These are phyloP conservation scores for Fusarium annulatum DNA, from an alignment of 2,329 filamentous ascomycete genomes.

Conservation along the genomic window DNA sequence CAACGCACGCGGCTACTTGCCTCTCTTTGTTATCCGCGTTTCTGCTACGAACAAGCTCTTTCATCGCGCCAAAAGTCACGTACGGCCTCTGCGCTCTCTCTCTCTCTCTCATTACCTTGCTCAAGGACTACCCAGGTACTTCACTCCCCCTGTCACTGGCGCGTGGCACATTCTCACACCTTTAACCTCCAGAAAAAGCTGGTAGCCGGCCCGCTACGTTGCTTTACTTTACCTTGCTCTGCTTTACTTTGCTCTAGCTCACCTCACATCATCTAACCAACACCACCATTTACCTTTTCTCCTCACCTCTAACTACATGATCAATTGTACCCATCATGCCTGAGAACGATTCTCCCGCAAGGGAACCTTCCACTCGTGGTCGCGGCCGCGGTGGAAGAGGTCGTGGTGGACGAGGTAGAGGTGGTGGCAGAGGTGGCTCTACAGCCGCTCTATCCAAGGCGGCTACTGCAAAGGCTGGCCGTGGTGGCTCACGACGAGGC, in stretches of 20 bases:
- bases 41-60: constrained; percentile 18
- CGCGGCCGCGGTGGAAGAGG: constrained; percentile 50
- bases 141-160: constrained; percentile 34
- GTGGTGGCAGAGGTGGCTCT: constrained; percentile 47
- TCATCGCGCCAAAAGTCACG: constrained; percentile 36
- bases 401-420: constrained; percentile 47
- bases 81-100: constrained; percentile 23
- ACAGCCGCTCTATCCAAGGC: constrained; percentile 49
- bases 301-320: constrained; percentile 47
- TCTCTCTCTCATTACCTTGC: constrained; percentile 28
- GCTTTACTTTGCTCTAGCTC: constrained; percentile 13
- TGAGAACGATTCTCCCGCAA: constrained; percentile 53
- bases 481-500: constrained; percentile 57
- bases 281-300: constrained; percentile 7
- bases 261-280: constrained; percentile 12
- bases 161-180: constrained; percentile 41
- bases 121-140: constrained; percentile 11
- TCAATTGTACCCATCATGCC: constrained; percentile 49
- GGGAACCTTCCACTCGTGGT: constrained; percentile 52
- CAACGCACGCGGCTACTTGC: background rate
- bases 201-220: constrained; percentile 34
- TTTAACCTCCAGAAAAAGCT: constrained; percentile 37
- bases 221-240: constrained; percentile 29
- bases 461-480: constrained; percentile 51
- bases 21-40: constrained; percentile 13